Conservation (phyloP, 257 asterid genomes). For the Jasminum sambac region DNA sequence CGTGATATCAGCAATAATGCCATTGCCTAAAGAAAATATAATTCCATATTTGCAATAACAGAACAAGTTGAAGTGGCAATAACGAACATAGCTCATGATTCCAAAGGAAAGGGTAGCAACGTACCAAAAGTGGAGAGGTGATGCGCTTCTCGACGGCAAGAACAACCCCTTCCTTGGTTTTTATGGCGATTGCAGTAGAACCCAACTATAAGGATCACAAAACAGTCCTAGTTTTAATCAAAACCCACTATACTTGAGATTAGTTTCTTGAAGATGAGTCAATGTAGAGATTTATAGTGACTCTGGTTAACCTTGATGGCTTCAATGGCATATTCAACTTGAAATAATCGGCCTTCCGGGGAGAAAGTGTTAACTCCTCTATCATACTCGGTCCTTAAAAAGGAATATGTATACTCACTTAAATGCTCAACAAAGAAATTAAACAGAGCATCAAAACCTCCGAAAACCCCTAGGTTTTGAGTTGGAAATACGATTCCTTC, state of each 20-base stretch:
- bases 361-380: constrained; percentile 95
- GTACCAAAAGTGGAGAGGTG: constrained; percentile 85
- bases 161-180: constrained; percentile 92
- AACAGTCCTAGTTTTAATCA: neutral
- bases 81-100: neutral
- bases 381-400: constrained; percentile 83
- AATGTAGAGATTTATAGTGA: neutral
- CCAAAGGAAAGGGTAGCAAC: neutral
- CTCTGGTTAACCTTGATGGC: constrained; percentile 70
- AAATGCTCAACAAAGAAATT: neutral
- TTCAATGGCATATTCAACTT: constrained; percentile 92
- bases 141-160: constrained; percentile 94
- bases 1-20: neutral
- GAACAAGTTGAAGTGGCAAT: neutral
- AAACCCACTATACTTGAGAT: neutral
- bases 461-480: constrained; percentile 24
- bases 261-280: neutral
- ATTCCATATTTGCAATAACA: neutral
- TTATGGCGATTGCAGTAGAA: constrained; percentile 91
- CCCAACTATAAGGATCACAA: constrained; percentile 58
- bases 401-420: neutral
- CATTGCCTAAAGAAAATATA: neutral
- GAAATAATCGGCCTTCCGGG: constrained; percentile 94
- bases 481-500: neutral
- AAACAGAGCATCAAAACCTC: neutral